Percentiles rank a stretch among this genome's conserved stretches.
Evolutionary conservation across 306 rosid genomes (phyloP).

Genomic region (Styphnolobium japonicum): DNA sequence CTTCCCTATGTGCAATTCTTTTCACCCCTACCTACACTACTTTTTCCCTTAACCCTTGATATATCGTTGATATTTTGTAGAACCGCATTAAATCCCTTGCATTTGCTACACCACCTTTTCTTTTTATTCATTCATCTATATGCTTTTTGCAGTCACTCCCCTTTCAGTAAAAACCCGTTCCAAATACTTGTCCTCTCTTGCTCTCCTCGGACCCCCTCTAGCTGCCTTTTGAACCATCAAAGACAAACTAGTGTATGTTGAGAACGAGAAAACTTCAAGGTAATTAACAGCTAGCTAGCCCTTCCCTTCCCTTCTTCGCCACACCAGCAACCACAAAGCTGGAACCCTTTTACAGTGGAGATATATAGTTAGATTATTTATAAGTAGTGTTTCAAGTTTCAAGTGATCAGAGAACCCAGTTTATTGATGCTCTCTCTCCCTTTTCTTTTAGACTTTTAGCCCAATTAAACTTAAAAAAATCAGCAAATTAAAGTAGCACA

Average conservation of each 20-base stretch:
- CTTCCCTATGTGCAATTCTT: conserved; percentile 34
- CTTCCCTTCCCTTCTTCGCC: background rate
- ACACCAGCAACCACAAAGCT: conserved; percentile 6
- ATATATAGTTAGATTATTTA: background rate
- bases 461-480: background rate
- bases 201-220: conserved; percentile 7
- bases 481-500: background rate
- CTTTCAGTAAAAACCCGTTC: conserved; percentile 30
- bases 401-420: background rate
- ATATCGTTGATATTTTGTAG: conserved; percentile 19
- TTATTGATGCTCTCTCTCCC: background rate
- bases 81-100: conserved; percentile 27
- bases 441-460: background rate
- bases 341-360: conserved; percentile 2
- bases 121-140: conserved; percentile 18
- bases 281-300: background rate
- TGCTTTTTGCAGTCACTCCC: conserved; percentile 40
- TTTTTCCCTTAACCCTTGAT: conserved; percentile 21
- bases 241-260: background rate
- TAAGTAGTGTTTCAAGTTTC: conserved; percentile 22
- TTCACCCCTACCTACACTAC: conserved; percentile 19
- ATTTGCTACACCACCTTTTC: conserved; percentile 18
- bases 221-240: conserved; percentile 27
- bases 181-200: conserved; percentile 11
- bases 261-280: conserved; percentile 3